phyloP scores from a whole-genome alignment of 2,329 filamentous ascomycete genomes.

The Sporothrix brunneoviolacea region DNA sequence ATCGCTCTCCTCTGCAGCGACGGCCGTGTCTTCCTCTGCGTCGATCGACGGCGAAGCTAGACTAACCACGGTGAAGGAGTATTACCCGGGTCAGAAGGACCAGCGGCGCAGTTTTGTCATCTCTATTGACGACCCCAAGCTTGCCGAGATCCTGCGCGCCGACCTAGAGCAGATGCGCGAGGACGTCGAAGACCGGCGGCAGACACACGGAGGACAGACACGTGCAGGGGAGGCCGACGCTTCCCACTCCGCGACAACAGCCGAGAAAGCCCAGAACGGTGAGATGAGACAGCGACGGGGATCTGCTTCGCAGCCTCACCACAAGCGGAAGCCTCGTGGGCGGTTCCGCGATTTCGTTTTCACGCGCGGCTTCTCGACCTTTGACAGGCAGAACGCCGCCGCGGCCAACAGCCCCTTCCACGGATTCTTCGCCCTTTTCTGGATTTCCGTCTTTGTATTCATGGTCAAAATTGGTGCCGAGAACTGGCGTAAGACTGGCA shows the following conservation, averaged over 20 bases:
- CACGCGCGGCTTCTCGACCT: constrained; percentile 64
- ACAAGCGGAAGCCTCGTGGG: constrained; percentile 18
- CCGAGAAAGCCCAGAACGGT: neutral
- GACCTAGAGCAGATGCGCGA: constrained; percentile 26
- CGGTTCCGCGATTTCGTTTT: constrained; percentile 56
- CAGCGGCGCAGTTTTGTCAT: constrained; percentile 20
- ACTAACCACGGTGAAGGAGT: constrained; percentile 1
- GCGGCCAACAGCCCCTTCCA: constrained; percentile 64
- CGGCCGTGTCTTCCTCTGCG: constrained; percentile 11
- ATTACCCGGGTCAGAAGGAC: neutral
- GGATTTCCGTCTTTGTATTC: constrained; percentile 62
- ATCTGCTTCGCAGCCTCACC: neutral
- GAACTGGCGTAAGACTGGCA: constrained; percentile 65
- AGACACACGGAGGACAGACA: constrained; percentile 9
- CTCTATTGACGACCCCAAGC: constrained; percentile 30
- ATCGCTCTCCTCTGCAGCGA: constrained; percentile 4
- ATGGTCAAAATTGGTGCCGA: constrained; percentile 59
- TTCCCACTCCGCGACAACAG: no score
- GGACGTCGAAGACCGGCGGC: constrained; percentile 13
- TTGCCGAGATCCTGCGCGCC: constrained; percentile 32
- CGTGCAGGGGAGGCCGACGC: no score
- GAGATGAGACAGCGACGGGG: neutral
- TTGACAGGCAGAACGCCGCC: constrained; percentile 63
- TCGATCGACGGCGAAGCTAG: constrained; percentile 1
- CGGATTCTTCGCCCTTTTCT: constrained; percentile 75